Evolutionary conservation across 2,329 filamentous ascomycete genomes (phyloP).

Genomic region (Xylariaceae sp.): DNA sequence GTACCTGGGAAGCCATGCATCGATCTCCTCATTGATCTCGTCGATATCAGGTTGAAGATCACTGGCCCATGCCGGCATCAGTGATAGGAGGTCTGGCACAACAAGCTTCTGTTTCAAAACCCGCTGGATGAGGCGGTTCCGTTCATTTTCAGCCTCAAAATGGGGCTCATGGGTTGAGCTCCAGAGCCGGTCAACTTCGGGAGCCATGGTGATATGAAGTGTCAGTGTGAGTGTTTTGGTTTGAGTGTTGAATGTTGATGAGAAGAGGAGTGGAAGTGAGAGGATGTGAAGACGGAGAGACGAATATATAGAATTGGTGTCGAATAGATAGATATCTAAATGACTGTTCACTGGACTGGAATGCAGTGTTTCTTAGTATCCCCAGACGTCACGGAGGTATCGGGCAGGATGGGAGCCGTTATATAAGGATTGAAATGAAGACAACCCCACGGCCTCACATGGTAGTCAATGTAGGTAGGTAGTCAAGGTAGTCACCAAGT

Average conservation of each 20-base stretch:
- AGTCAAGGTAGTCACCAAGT: not conserved
- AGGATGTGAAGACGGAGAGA: not conserved
- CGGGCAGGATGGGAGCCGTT: not conserved
- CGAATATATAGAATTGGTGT: no score
- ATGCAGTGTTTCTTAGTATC: not conserved
- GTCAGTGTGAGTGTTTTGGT: no score
- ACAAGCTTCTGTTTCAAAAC: constrained; percentile 25
- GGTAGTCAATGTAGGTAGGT: no score
- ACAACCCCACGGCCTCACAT: not conserved
- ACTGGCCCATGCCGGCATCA: constrained; percentile 29
- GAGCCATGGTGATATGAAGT: constrained; percentile 17
- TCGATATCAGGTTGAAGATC: constrained; percentile 27
- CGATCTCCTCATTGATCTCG: constrained; percentile 26
- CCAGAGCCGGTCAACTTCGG: constrained; percentile 20
- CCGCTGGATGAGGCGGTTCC: constrained; percentile 24
- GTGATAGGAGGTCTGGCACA: constrained; percentile 27
- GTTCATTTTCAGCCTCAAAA: constrained; percentile 17
- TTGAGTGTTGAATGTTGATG: not conserved
- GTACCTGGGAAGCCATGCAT: constrained; percentile 27
- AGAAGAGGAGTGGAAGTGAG: not conserved
- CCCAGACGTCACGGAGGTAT: not conserved
- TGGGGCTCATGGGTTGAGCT: not conserved
- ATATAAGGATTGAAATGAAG: constrained; percentile 3
- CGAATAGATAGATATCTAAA: no score
- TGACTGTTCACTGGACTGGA: not conserved